Evolutionary conservation across 2,329 filamentous ascomycete species (phyloP).

Genomic region (Didymella keratinophila): DNA sequence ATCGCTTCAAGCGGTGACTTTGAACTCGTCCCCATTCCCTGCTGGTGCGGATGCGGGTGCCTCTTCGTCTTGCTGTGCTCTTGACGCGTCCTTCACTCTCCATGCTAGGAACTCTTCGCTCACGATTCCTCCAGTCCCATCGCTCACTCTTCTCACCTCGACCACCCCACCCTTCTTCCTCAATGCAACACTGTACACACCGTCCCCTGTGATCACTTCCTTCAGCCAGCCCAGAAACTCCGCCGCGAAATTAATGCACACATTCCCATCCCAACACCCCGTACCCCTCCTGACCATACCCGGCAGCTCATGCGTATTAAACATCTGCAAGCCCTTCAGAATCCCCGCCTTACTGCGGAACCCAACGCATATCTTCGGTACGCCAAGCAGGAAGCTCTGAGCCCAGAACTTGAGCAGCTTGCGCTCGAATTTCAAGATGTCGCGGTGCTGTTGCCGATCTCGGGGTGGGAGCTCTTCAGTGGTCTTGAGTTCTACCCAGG

Average conservation of each 20-base stretch:
- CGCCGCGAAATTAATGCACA: slow-evolving; percentile 89
- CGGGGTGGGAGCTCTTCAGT: slow-evolving; percentile 67
- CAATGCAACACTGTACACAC: slow-evolving; percentile 82
- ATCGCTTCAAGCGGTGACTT: neutral
- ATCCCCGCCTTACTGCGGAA: slow-evolving; percentile 79
- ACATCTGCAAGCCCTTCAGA: slow-evolving; percentile 75
- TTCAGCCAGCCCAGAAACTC: slow-evolving; percentile 78
- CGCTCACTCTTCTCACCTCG: slow-evolving; percentile 76
- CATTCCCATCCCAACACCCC: slow-evolving; percentile 85
- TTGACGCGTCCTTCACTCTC: slow-evolving; percentile 52
- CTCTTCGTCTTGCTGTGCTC: neutral
- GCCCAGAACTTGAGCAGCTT: slow-evolving; percentile 97
- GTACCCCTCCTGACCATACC: slow-evolving; percentile 74
- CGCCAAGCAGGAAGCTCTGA: slow-evolving; percentile 91
- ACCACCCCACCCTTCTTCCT: slow-evolving; percentile 69
- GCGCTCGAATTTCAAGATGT: slow-evolving; percentile 79
- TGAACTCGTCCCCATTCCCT: neutral
- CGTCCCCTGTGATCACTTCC: slow-evolving; percentile 68
- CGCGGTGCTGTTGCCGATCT: slow-evolving; percentile 63
- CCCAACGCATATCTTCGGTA: slow-evolving; percentile 89
- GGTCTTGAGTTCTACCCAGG: slow-evolving; percentile 97
- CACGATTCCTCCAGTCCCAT: slow-evolving; percentile 79
- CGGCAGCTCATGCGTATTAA: slow-evolving; percentile 82
- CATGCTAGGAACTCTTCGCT: slow-evolving; percentile 80
- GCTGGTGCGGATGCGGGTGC: neutral